Percentiles rank a stretch among this genome's conserved stretches.
phyloP scores from a whole-genome alignment of 2,329 filamentous ascomycete species.

The Coleophoma crateriformis region DNA sequence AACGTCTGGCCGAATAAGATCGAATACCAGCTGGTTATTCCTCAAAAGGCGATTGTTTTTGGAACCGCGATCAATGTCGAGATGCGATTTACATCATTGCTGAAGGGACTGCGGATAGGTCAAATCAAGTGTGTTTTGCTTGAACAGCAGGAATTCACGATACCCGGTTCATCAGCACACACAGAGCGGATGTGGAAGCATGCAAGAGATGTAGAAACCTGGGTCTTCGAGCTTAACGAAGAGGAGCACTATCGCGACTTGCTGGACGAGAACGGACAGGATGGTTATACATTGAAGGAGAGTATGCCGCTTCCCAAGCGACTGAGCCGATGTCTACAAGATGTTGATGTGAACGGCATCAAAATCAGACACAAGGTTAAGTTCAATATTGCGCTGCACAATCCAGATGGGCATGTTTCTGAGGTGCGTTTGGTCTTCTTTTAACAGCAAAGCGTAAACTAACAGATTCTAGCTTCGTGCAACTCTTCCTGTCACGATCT shows the following conservation, averaged over 20 bases:
- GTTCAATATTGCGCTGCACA: constrained; percentile 84
- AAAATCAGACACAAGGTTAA: constrained; percentile 91
- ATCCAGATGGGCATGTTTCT: constrained; percentile 90
- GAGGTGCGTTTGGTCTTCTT: constrained; percentile 51
- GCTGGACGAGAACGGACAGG: constrained; percentile 61
- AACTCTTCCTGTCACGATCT: constrained; percentile 84
- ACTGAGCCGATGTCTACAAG: constrained; percentile 79
- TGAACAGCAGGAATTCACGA: constrained; percentile 67
- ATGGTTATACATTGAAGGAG: constrained; percentile 58
- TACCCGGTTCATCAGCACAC: constrained; percentile 39
- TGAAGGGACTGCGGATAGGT: constrained; percentile 86
- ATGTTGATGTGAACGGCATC: constrained; percentile 82
- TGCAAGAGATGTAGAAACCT: constrained; percentile 57
- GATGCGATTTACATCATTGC: constrained; percentile 79
- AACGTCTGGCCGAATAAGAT: constrained; percentile 98
- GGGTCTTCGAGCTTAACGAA: constrained; percentile 48
- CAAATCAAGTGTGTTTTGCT: constrained; percentile 75
- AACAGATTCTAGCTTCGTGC: constrained; percentile 61
- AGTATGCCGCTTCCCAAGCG: constrained; percentile 71
- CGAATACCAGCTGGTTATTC: constrained; percentile 89
- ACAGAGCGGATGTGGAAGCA: constrained; percentile 53
- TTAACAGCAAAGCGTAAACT: constrained; percentile 3
- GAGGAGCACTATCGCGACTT: constrained; percentile 65
- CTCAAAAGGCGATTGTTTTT: constrained; percentile 90
- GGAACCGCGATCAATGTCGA: constrained; percentile 81